Evolutionary conservation across 805 yeast genomes (phyloP), one percentile per base, ranked within the genome.

Genomic region (Metschnikowia similis): DNA sequence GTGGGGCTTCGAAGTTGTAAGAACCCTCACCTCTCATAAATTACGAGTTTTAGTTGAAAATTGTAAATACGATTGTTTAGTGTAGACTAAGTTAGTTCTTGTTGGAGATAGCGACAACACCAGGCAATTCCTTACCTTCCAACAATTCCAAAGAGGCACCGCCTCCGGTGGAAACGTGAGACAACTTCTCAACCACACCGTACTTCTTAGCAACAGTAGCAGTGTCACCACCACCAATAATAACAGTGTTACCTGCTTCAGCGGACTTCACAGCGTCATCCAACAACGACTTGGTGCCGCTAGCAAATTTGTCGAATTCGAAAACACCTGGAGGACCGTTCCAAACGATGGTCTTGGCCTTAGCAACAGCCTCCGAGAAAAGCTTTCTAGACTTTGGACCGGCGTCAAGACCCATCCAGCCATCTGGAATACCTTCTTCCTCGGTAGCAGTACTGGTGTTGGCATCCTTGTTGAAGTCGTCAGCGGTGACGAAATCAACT

Each of bases 261-360:
- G 90, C 89, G 57, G 96, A 85, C 69, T 82, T 77, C 61, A 91
- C 96, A 67, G 85, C 85, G 63, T 94, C 96, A 56, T 84, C 96
- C 65, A 92, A 84, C 75, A 92, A 75, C 53, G 89, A 72, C 78
- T 91, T 88, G 69, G 98, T 92, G 76, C 98, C 98, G 53, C 74
- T 74, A 62, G 97, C 86, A 70, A 94, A 94, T 66, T 80, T 81
- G 62, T 89, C 96, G 67, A 94, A 94, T 80, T 94, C 99, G 72
- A 94, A 94, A 64, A 94, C 99, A 82, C 99, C 99, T 75, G 99
- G 97, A 59, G 99, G 99, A 72, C 99, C 99, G 81, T 94, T 94
- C 99, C 99, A 94, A 70, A 94, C 94, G 66, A 94, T 92, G 66
- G 99, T 94, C 84, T 92, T 90, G 63, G 99, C 95, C 75, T 85